phyloP scores from a whole-genome alignment of 768 basidiomycete genomes.

The Mycena galericulata region DNA sequence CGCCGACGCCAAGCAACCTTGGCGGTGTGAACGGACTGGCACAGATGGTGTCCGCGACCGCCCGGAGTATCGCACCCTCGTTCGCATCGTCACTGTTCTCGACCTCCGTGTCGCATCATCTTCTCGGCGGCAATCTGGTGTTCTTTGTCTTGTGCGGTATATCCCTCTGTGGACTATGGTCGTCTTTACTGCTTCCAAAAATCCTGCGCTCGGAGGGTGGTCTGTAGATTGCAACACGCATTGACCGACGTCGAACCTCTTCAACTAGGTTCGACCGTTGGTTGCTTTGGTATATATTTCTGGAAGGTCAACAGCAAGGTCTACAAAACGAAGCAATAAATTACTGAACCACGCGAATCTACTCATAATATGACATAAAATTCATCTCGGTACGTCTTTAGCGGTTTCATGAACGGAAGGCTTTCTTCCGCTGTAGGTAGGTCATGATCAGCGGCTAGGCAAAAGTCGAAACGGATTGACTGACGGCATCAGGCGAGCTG shows the following conservation, averaged over 20 bases:
- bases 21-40: conserved; percentile 45
- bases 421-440: conserved; percentile 19
- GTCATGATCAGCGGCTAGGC: neutral
- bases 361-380: too few species aligned
- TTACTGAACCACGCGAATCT: too few species aligned
- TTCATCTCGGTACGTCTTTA: too few species aligned
- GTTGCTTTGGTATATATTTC: too few species aligned
- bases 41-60: conserved; percentile 40
- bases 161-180: conserved; percentile 16
- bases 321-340: too few species aligned
- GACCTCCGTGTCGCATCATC: conserved; percentile 39
- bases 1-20: conserved; percentile 36
- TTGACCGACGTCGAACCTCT: too few species aligned
- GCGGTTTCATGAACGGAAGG: conserved; percentile 16
- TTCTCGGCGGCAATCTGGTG: too few species aligned
- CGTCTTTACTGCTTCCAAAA: conserved; percentile 17
- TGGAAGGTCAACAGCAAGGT: too few species aligned
- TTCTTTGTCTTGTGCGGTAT: conserved; percentile 32
- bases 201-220: too few species aligned
- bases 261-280: too few species aligned
- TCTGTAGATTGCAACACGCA: too few species aligned
- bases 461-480: neutral
- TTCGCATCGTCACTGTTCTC: conserved; percentile 40
- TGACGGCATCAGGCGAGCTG: conserved; percentile 10
- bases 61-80: conserved; percentile 39